Percentiles rank a stretch among this genome's conserved stretches.
Evolutionary conservation across 345 rosid genomes (phyloP).

Genomic region (Eucalyptus regnans): DNA sequence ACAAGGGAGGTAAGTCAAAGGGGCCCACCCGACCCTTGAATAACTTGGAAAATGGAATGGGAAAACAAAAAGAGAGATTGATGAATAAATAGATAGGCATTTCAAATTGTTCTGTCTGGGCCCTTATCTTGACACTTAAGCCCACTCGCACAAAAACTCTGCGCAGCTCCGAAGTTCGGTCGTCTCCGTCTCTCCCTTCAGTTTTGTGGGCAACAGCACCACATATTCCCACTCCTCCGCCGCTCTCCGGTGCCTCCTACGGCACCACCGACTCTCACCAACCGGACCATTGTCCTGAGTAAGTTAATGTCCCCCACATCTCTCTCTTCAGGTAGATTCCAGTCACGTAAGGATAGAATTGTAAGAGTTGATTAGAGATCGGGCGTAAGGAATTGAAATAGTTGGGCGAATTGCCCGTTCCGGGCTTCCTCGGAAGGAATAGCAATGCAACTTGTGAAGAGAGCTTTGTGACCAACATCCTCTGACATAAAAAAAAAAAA

Average conservation of each 20-base stretch:
- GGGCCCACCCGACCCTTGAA: background rate
- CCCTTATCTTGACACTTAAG: background rate
- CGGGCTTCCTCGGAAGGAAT: background rate
- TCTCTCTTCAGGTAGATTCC: background rate
- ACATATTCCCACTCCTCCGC: background rate
- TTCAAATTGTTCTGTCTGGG: background rate
- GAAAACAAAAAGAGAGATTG: background rate
- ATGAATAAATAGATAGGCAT: background rate
- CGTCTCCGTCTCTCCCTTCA: background rate
- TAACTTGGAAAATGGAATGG: background rate
- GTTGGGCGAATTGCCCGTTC: background rate
- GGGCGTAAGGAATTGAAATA: no score
- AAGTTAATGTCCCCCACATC: background rate
- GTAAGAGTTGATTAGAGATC: background rate
- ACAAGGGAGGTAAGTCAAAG: background rate
- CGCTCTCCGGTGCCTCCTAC: background rate
- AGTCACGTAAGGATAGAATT: background rate
- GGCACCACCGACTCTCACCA: background rate
- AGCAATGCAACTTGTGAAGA: background rate
- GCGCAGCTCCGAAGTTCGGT: background rate
- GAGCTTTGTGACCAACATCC: background rate
- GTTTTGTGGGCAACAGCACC: background rate
- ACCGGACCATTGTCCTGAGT: background rate
- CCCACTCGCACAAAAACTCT: background rate
- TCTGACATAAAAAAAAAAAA: background rate